Conservation (phyloP, 108 stramenopile genomes). For the Cyclotella baltica region DNA sequence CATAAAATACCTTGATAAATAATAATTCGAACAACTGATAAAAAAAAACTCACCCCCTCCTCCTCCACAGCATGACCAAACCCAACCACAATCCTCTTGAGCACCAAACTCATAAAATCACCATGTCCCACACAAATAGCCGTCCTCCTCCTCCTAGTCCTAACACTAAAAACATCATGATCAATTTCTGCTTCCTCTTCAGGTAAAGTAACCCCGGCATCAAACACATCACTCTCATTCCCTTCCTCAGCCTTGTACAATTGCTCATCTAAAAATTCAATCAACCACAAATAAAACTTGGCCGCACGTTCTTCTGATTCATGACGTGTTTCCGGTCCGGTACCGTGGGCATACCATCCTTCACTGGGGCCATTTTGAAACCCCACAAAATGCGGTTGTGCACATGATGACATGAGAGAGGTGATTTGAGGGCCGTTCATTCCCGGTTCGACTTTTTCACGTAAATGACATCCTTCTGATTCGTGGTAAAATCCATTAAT, state of each 20-base stretch:
- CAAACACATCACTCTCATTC: constrained; percentile 66
- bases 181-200: constrained; percentile 70
- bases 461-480: constrained; percentile 74
- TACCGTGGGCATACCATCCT: constrained; percentile 79
- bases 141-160: constrained; percentile 61
- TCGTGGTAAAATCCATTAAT: constrained; percentile 77
- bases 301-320: constrained; percentile 70
- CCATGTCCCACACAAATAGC: constrained; percentile 73
- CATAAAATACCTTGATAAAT: no score
- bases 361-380: constrained; percentile 53
- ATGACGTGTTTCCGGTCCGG: constrained; percentile 67
- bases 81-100: constrained; percentile 77
- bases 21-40: not conserved
- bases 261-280: constrained; percentile 75
- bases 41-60: constrained; percentile 37
- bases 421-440: constrained; percentile 70
- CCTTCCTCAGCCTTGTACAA: constrained; percentile 24
- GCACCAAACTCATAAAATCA: constrained; percentile 77
- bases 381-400: constrained; percentile 51
- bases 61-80: constrained; percentile 72
- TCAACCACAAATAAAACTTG: constrained; percentile 78
- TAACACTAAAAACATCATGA: constrained; percentile 52
- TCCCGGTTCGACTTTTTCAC: constrained; percentile 65
- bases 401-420: constrained; percentile 29
- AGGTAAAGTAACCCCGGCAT: constrained; percentile 72